Conservation (phyloP, 2,329 filamentous ascomycete species). For the Aureobasidium namibiae region DNA sequence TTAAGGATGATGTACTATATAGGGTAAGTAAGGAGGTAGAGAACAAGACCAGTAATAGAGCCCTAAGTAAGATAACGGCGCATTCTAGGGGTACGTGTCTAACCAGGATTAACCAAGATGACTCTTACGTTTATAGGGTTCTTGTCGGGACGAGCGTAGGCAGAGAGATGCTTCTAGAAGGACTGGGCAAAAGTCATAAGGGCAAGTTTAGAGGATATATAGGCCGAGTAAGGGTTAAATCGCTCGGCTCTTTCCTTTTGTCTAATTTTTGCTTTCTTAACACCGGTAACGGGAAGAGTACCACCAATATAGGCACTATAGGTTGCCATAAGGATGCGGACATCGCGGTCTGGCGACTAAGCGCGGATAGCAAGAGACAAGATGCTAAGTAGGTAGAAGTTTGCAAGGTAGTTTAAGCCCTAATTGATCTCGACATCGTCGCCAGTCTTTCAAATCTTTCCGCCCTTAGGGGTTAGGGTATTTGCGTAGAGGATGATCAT, state of each 20-base stretch:
- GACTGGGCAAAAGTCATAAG: conserved; percentile 82
- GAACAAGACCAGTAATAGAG: conserved; percentile 65
- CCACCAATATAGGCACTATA: conserved; percentile 83
- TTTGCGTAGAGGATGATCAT: conserved; percentile 85
- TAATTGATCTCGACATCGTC: conserved; percentile 85
- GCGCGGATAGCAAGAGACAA: conserved; percentile 82
- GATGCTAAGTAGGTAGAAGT: conserved; percentile 89
- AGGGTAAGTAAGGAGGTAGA: conserved; percentile 72
- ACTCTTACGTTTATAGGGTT: conserved; percentile 76
- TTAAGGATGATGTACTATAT: conserved; percentile 85
- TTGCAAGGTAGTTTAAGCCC: conserved; percentile 91
- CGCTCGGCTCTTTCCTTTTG: conserved; percentile 51
- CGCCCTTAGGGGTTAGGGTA: conserved; percentile 62
- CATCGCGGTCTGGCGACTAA: conserved; percentile 89
- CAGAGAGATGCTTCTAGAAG: conserved; percentile 84
- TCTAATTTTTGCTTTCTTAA: conserved; percentile 35
- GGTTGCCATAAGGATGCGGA: conserved; percentile 76
- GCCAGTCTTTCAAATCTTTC: conserved; percentile 49
- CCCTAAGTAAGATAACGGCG: conserved; percentile 80
- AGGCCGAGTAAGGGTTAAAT: conserved; percentile 38
- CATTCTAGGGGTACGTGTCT: conserved; percentile 76
- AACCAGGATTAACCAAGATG: conserved; percentile 79
- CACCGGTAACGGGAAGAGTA: conserved; percentile 43
- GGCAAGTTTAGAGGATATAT: conserved; percentile 54
- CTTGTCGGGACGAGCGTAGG: conserved; percentile 76